phyloP scores from a whole-genome alignment of 2,329 filamentous ascomycete genomes.

The Pyrenophora teres region DNA sequence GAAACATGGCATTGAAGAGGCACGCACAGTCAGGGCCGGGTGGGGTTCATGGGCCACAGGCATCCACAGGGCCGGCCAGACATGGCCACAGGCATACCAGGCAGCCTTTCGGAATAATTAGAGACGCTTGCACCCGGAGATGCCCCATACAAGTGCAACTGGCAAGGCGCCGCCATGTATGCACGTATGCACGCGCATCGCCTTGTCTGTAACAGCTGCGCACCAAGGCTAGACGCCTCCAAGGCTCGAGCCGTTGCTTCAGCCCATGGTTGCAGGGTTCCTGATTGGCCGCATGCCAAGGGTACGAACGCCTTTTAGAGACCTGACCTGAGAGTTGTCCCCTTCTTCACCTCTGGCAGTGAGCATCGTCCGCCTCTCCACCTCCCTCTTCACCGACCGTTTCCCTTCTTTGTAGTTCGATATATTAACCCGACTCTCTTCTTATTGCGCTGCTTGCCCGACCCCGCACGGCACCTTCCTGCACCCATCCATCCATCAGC shows the following conservation, averaged over 20 bases:
- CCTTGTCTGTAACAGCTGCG: slow-evolving; percentile 8
- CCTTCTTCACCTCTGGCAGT: slow-evolving; percentile 16
- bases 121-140: background rate
- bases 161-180: background rate
- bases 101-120: background rate
- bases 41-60: slow-evolving; percentile 1
- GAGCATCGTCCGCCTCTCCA: slow-evolving; percentile 15
- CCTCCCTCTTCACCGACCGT: slow-evolving; percentile 10
- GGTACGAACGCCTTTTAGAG: slow-evolving; percentile 15
- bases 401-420: slow-evolving; percentile 30
- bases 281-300: slow-evolving; percentile 23
- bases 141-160: background rate
- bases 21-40: background rate
- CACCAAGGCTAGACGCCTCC: slow-evolving; percentile 12
- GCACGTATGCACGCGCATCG: slow-evolving; percentile 1
- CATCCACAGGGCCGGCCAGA: background rate
- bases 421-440: slow-evolving; percentile 29
- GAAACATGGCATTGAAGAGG: slow-evolving; percentile 9
- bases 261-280: slow-evolving; percentile 21
- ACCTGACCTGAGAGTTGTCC: slow-evolving; percentile 3
- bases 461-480: slow-evolving; percentile 14
- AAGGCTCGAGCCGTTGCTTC: slow-evolving; percentile 20
- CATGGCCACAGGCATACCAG: no score
- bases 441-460: slow-evolving; percentile 20
- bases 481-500: slow-evolving; percentile 21